A percentile compares a stretch with the other conserved stretches of the same genome.
Conservation (phyloP, 2,329 filamentous ascomycete species). For the Pezicula radicicola region DNA sequence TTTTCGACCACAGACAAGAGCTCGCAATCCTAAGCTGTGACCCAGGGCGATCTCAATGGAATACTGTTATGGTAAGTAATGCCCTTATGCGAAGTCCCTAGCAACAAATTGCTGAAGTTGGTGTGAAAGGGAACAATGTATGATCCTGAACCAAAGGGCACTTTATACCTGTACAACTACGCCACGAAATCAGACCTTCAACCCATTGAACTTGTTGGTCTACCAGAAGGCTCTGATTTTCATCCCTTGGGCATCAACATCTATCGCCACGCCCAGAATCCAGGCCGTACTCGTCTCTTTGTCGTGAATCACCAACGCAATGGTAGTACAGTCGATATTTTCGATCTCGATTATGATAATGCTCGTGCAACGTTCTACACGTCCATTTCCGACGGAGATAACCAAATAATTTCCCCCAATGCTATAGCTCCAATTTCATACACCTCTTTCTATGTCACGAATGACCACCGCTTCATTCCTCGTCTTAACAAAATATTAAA, state of each 20-base stretch:
- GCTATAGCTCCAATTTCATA: not conserved
- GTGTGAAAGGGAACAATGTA: not conserved
- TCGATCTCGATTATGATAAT: not conserved
- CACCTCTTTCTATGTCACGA: slow-evolving; percentile 1
- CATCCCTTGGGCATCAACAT: slow-evolving; percentile 1
- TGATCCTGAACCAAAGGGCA: not conserved
- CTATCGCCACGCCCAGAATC: not conserved
- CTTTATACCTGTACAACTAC: not conserved
- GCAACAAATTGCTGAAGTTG: not conserved
- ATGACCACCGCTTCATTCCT: slow-evolving; percentile 1
- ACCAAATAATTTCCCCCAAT: not conserved
- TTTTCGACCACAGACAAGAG: not conserved
- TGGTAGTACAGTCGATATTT: not conserved
- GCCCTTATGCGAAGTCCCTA: not conserved
- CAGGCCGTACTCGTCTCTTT: not conserved
- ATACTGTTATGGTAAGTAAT: not conserved
- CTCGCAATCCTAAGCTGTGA: not conserved
- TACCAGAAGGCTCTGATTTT: not conserved
- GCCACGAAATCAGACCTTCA: not conserved
- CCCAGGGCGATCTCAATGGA: not conserved
- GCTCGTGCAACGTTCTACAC: not conserved
- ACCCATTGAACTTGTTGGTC: not conserved
- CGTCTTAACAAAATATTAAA: not conserved
- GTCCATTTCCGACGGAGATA: not conserved
- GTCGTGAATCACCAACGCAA: slow-evolving; percentile 1